Base-by-base conservation (phyloP, 73 alveolate species). In the Paraurostyla sp. region DNA sequence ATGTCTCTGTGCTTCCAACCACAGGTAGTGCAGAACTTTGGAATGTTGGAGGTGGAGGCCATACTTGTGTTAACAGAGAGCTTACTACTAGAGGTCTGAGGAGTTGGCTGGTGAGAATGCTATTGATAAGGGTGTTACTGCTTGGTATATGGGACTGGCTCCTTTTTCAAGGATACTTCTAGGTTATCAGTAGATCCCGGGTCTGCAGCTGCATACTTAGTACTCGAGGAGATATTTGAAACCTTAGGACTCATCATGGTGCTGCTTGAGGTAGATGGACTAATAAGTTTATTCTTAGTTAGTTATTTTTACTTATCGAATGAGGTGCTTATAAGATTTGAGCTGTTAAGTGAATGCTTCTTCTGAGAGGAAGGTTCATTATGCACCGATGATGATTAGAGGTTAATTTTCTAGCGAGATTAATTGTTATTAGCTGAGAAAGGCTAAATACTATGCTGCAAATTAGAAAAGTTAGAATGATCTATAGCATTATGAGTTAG, bases 1-100 rank as follows among this genome's bases (percentile, higher is more conserved):
- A 45, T 30, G 18, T 83, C 92, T 65, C 85, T 83, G 60, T 63
- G 76, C 38, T 83, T 43, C 92, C 85, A 83, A 0, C 92, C 92
- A 68, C 86, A 83, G 6, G 7, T 29, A 41, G 92, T 65, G 86
- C 92, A 83, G 59, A 83, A 83, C 43, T 57, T 83, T 32, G 92
- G 80, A 35, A 46, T 43, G 11, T 48, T 36, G 42, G n/a, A 36
- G 15, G 27, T 36, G 25, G 6, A 36, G 41, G 71, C 71, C 25
- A 9, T 54, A 22, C 71, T 36, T 54, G n/a, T n/a, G n/a, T n/a
- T n/a, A n/a, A n/a, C n/a, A n/a, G n/a, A n/a, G n/a, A n/a, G n/a
- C 71, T 54, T 36, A 54, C 71, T 54, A 36, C 25, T 29, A 36
- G 71, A 54, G 25, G 71, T 54, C 71, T 54, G 20, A 29, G 25